phyloP scores from a whole-genome alignment of 2,329 filamentous ascomycete species.

The Colletotrichum sp. region DNA sequence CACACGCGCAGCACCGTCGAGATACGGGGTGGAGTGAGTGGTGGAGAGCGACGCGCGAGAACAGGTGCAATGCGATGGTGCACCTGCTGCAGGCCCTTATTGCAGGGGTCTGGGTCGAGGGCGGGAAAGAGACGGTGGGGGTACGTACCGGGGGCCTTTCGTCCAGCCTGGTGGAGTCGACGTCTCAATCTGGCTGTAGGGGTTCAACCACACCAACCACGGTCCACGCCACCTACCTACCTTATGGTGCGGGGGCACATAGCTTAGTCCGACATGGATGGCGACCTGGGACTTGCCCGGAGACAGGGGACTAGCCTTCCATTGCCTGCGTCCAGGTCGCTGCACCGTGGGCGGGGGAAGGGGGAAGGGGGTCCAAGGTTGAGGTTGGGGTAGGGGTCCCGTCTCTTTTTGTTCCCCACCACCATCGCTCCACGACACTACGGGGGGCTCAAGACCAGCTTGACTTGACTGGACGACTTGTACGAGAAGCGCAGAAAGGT shows the following conservation, averaged over 20 bases:
- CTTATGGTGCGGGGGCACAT: no score
- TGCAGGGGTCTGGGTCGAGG: neutral
- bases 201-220: neutral
- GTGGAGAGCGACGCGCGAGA: neutral
- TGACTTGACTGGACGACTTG: conserved; percentile 4
- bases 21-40: neutral
- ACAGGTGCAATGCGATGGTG: neutral
- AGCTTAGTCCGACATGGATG: neutral
- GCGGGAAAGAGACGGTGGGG: conserved; percentile 6
- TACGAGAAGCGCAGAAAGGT: conserved; percentile 13
- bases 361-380: neutral
- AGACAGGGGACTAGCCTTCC: neutral
- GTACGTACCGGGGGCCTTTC: conserved; percentile 1
- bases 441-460: neutral
- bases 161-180: neutral
- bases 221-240: neutral
- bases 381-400: neutral
- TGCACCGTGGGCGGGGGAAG: neutral
- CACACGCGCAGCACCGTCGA: neutral
- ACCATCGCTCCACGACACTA: neutral
- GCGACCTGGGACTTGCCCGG: neutral
- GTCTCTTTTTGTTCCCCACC: neutral
- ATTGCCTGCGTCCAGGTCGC: neutral
- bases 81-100: neutral
- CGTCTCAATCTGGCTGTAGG: neutral